These are phyloP conservation scores for Pythium rhizo-oryzae DNA, from an alignment of 352 stramenopile species.

Conservation along the genomic window DNA sequence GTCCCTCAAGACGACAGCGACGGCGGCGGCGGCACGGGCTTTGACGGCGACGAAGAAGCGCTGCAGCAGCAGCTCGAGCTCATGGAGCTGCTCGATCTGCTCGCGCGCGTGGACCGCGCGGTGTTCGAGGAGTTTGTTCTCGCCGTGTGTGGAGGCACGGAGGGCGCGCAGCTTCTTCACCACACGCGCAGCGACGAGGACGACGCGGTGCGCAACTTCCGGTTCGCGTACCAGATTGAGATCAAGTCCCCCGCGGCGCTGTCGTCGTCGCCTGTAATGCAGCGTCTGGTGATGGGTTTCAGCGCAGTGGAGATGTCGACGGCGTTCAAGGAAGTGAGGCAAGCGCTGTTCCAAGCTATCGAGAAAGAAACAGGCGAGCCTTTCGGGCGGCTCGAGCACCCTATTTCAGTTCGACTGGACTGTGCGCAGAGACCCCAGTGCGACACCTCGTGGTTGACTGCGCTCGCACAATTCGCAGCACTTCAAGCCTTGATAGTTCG, in stretches of 20 bases:
- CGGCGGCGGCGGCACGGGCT: neutral
- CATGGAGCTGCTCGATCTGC: conserved; percentile 12
- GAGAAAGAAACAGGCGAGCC: neutral
- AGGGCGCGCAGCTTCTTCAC: neutral
- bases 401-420: neutral
- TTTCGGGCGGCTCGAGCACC: neutral
- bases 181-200: neutral
- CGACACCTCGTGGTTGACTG: neutral
- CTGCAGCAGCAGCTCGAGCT: neutral
- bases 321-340: neutral
- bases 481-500: neutral
- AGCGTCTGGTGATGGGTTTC: neutral
- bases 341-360: neutral
- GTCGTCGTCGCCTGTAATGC: neutral
- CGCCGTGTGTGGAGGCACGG: neutral
- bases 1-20: neutral
- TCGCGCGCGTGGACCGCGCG: conserved; percentile 3
- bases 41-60: neutral
- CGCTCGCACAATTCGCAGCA: neutral
- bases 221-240: conserved; percentile 1
- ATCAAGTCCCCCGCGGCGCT: neutral
- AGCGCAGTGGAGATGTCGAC: neutral
- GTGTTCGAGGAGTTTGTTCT: conserved; percentile 1
- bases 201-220: neutral
- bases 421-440: neutral